A percentile compares a stretch with the other conserved stretches of the same genome.
Conservation (phyloP, 106 monocot species). For the Iris macrosiphon region DNA sequence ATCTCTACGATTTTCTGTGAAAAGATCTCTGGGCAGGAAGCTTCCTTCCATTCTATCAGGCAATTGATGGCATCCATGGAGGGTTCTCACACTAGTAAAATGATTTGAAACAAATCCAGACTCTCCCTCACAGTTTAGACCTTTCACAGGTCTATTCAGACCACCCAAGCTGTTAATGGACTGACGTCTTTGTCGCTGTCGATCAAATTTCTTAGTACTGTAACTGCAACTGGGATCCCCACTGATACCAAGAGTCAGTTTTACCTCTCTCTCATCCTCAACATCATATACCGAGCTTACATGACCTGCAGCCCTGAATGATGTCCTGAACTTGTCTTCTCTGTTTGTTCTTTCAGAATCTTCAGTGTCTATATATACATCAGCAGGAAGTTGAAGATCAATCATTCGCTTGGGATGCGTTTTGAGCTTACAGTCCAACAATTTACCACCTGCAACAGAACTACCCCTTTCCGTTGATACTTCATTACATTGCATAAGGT, state of each 20-base stretch:
- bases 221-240: slow-evolving; percentile 1
- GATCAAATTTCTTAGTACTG: slow-evolving; percentile 4
- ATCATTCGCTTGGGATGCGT: slow-evolving; percentile 13
- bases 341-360: slow-evolving; percentile 4
- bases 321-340: slow-evolving; percentile 1
- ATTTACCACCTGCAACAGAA: background rate
- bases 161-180: slow-evolving; percentile 6
- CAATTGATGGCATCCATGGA: background rate
- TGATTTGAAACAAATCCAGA: slow-evolving; percentile 9
- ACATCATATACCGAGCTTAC: background rate
- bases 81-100: slow-evolving; percentile 6
- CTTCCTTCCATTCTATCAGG: slow-evolving; percentile 2
- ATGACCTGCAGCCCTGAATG: background rate
- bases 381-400: slow-evolving; percentile 51
- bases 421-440: slow-evolving; percentile 1
- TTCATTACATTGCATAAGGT: background rate
- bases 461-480: slow-evolving; percentile 11
- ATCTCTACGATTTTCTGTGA: slow-evolving; percentile 13
- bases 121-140: slow-evolving; percentile 5
- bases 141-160: slow-evolving; percentile 37
- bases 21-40: slow-evolving; percentile 1
- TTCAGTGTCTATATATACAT: slow-evolving; percentile 33
- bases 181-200: background rate
- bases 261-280: slow-evolving; percentile 15
- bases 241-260: slow-evolving; percentile 24